Evolutionary conservation across 1,284 basidiomycete genomes (phyloP).

Genomic region (Cutaneotrichosporon cavernicola): DNA sequence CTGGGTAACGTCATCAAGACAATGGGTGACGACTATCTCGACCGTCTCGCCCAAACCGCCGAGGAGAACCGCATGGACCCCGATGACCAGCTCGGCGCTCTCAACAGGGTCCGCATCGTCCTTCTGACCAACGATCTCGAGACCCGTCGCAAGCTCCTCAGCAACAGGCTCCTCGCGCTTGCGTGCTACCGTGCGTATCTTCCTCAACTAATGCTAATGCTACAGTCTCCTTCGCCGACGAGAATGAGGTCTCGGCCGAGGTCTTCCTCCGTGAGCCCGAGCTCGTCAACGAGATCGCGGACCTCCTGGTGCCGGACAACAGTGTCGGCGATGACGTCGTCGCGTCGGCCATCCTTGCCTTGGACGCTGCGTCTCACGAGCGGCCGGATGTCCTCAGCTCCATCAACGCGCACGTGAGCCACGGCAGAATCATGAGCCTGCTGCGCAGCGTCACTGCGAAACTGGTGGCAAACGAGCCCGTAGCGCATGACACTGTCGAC

Average conservation of each 20-base stretch:
- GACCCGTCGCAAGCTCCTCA: conserved; percentile 75
- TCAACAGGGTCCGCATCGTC: conserved; percentile 82
- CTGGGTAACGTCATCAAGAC: conserved; percentile 34
- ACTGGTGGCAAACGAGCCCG: conserved; percentile 59
- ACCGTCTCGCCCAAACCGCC: conserved; percentile 71
- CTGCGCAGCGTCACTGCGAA: conserved; percentile 75
- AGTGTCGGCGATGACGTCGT: conserved; percentile 62
- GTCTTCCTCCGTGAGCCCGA: conserved; percentile 92
- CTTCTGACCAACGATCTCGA: conserved; percentile 62
- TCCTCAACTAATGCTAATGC: conserved; percentile 16
- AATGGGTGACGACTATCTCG: conserved; percentile 34
- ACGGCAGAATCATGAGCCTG: conserved; percentile 87
- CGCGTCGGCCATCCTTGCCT: conserved; percentile 77
- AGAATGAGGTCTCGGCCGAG: conserved; percentile 72
- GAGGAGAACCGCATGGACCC: conserved; percentile 73
- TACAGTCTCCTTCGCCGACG: conserved; percentile 68
- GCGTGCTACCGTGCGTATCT: conserved; percentile 66
- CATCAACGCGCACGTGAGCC: conserved; percentile 92
- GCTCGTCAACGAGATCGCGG: conserved; percentile 80
- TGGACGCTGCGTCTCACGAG: conserved; percentile 87
- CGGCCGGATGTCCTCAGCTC: conserved; percentile 83
- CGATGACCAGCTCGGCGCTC: conserved; percentile 82
- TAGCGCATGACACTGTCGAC: conserved; percentile 81
- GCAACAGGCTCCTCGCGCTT: conserved; percentile 79
- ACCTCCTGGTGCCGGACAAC: conserved; percentile 74